A percentile compares a stretch with the other conserved stretches of the same genome.
phyloP scores from a whole-genome alignment of 2,329 filamentous ascomycete genomes.

The Chaetothyriales sp. region DNA sequence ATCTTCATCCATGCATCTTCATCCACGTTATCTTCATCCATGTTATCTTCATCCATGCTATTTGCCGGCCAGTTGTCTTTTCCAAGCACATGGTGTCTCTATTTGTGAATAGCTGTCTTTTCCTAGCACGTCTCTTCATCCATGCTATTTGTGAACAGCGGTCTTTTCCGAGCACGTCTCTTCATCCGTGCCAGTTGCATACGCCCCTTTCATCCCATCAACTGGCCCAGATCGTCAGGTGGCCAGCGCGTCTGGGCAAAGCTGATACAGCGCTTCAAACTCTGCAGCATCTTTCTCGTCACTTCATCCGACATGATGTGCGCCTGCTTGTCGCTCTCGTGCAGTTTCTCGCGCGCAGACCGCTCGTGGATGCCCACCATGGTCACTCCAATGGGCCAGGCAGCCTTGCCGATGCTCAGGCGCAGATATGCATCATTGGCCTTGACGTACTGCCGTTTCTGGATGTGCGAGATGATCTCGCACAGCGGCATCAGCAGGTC shows the following conservation, averaged over 20 bases:
- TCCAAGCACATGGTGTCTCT: no score
- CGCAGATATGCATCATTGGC: slow-evolving; percentile 91
- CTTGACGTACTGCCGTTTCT: slow-evolving; percentile 84
- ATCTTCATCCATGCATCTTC: no score
- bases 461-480: slow-evolving; percentile 82
- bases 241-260: slow-evolving; percentile 97
- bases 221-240: slow-evolving; percentile 75
- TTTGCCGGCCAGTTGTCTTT: no score
- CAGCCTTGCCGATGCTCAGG: slow-evolving; percentile 87
- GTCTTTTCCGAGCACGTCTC: no score
- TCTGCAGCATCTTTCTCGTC: slow-evolving; percentile 90
- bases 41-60: no score
- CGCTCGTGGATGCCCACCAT: slow-evolving; percentile 99
- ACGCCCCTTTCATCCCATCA: slow-evolving; percentile 60
- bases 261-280: slow-evolving; percentile 90
- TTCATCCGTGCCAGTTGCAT: background rate
- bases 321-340: slow-evolving; percentile 64
- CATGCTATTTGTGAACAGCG: no score
- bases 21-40: no score
- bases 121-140: no score
- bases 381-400: slow-evolving; percentile 97
- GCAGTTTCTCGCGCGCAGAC: slow-evolving; percentile 85
- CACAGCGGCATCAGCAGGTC: slow-evolving; percentile 70
- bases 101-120: no score
- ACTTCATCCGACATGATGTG: slow-evolving; percentile 96